phyloP scores from a whole-genome alignment of 805 yeast genomes.

The Kodamaea restingae region DNA sequence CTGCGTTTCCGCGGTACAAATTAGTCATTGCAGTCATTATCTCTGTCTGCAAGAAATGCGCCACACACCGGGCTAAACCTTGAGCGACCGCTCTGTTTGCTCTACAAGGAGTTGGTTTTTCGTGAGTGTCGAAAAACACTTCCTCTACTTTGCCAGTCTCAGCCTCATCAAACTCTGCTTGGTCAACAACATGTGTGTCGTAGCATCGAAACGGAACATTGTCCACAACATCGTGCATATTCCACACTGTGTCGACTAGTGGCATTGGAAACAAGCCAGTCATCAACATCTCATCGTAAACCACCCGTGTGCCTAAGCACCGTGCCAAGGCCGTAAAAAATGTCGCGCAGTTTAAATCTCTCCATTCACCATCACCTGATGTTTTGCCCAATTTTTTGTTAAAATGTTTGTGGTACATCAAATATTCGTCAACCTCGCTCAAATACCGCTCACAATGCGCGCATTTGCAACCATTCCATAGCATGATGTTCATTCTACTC shows the following conservation, averaged over 20 bases:
- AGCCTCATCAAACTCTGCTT: constrained; percentile 34
- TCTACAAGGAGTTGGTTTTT: constrained; percentile 12
- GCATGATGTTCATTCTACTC: constrained; percentile 59
- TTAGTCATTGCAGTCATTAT: constrained; percentile 25
- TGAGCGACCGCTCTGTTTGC: constrained; percentile 12
- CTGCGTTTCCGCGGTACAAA: constrained; percentile 41
- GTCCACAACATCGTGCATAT: constrained; percentile 26
- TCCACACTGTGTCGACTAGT: constrained; percentile 26
- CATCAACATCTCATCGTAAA: constrained; percentile 4
- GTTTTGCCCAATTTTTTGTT: constrained; percentile 28
- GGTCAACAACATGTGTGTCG: constrained; percentile 29
- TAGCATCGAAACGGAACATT: constrained; percentile 33
- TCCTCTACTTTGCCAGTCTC: constrained; percentile 8
- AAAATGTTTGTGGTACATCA: constrained; percentile 62
- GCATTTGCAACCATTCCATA: constrained; percentile 80
- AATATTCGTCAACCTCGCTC: constrained; percentile 52
- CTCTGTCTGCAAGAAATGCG: constrained; percentile 35
- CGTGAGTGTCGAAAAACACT: constrained; percentile 22
- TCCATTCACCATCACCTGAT: constrained; percentile 33
- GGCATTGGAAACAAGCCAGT: constrained; percentile 14
- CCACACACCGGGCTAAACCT: constrained; percentile 20
- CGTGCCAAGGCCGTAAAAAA: constrained; percentile 11
- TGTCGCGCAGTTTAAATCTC: constrained; percentile 44
- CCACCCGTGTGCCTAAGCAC: constrained; percentile 7
- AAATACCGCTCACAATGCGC: constrained; percentile 48